Evolutionary conservation across 164 flowering plant species (phyloP), one percentile per base, ranked within the genome.

Genomic region (Tetrastigma voinierianum): DNA sequence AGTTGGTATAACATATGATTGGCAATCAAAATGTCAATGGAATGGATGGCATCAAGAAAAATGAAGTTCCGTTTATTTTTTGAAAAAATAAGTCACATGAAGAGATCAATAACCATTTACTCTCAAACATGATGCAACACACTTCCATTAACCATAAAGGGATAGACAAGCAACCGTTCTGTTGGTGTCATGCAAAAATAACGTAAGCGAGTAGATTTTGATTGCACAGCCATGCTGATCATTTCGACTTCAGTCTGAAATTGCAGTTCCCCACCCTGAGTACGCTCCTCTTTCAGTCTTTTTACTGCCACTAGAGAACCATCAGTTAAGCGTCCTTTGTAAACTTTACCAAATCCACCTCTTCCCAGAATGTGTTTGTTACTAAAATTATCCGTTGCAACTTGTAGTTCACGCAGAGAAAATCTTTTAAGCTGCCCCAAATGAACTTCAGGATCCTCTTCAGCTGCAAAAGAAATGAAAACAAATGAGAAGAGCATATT

Each of bases 221-320:
- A 68, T 86, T 86, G 90, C 59, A 86, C 90, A 40, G 90, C 90
- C 90, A 86, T 82, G 67, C 90, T 86, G 55, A 86, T 86, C 86
- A 86, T 79, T 66, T 86, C 87, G 2, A 86, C 87, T 68, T 85
- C 89, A 6, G 87, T 83, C 60, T 85, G 89, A 74, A 85, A 85
- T 65, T 85, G 89, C 72, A 83, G 61, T 72, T 86, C 90, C 10
- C 90, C 90, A 21, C 90, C 86, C 19, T 77, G 85, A 0, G 85
- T 84, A 2, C 90, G 82, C 66, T 84, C 90, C 69, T 86, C 90
- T 69, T 84, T 86, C 12, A 86, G 77, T 65, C 88, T 79, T 76
- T 86, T 86, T 0, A 84, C 88, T 0, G 90, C 90, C 53, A 86
- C 90, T 32, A 86, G 57, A 44, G 84, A 51, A 13, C 90, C 90